A percentile compares a stretch with the other conserved stretches of the same genome.
Conservation (phyloP, 352 stramenopile genomes). For the Pseudoperonospora humuli region DNA sequence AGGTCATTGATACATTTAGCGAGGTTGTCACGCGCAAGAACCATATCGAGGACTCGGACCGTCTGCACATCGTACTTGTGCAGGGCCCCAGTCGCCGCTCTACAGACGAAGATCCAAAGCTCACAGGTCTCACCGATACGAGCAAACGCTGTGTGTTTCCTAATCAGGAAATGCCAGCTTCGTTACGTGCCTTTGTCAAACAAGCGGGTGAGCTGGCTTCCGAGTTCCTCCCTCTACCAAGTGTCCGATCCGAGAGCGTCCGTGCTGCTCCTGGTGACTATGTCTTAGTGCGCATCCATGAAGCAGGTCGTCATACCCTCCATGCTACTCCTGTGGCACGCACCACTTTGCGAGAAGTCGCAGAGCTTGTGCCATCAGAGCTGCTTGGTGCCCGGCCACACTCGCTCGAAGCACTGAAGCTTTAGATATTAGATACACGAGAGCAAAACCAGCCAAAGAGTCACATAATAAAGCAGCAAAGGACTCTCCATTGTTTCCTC, state of each 20-base stretch:
- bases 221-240: constrained; percentile 42
- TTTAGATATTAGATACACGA: constrained; percentile 26
- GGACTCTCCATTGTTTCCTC: neutral
- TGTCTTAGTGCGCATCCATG: constrained; percentile 71
- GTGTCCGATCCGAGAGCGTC: constrained; percentile 26
- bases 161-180: constrained; percentile 42
- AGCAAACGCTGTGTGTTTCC: constrained; percentile 86
- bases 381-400: constrained; percentile 52
- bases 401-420: constrained; percentile 28
- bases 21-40: constrained; percentile 89
- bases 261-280: constrained; percentile 66
- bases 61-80: constrained; percentile 93
- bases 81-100: constrained; percentile 88
- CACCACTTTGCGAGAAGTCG: constrained; percentile 61
- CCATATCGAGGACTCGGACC: constrained; percentile 84
- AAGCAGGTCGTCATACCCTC: constrained; percentile 77
- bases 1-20: constrained; percentile 95
- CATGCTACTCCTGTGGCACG: constrained; percentile 73
- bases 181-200: constrained; percentile 37
- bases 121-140: constrained; percentile 84
- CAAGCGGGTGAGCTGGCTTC: constrained; percentile 27
- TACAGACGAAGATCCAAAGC: constrained; percentile 57
- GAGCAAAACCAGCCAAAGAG: neutral
- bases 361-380: constrained; percentile 36
- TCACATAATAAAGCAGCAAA: constrained; percentile 5